Evolutionary conservation across 306 rosid genomes (phyloP).

Genomic region (Cucurbita pepo): DNA sequence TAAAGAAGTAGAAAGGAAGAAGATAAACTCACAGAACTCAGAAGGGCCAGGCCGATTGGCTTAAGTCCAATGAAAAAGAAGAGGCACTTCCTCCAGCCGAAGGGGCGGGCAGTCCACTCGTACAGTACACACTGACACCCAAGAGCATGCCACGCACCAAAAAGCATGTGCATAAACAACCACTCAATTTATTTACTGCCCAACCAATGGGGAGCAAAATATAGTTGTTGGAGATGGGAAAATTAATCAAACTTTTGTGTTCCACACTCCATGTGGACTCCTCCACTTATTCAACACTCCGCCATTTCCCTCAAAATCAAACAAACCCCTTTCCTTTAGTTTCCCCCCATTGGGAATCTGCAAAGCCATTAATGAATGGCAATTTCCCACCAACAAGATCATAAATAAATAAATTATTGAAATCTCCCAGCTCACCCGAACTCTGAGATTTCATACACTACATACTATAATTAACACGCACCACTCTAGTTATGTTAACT

Average conservation of each 20-base stretch:
- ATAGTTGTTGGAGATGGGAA: not conserved
- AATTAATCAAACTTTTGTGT: slow-evolving; percentile 12
- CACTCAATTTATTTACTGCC: not conserved
- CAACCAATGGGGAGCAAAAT: not conserved
- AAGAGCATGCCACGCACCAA: slow-evolving; percentile 1
- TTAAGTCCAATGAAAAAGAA: not conserved
- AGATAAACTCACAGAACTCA: slow-evolving; percentile 3
- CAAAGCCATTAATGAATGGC: slow-evolving; percentile 67
- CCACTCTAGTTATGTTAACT: slow-evolving; percentile 30
- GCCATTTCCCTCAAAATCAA: slow-evolving; percentile 14
- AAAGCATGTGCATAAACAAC: slow-evolving; percentile 13
- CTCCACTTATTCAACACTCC: slow-evolving; percentile 25
- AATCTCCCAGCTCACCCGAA: slow-evolving; percentile 35
- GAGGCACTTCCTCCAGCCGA: slow-evolving; percentile 35
- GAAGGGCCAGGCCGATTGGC: no score
- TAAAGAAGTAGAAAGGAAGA: no score
- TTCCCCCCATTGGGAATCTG: slow-evolving; percentile 62
- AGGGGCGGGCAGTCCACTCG: slow-evolving; percentile 5
- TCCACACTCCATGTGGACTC: slow-evolving; percentile 34
- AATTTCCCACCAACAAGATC: slow-evolving; percentile 25
- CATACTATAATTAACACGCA: slow-evolving; percentile 29
- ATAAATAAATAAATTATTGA: slow-evolving; percentile 10
- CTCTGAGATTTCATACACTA: slow-evolving; percentile 23
- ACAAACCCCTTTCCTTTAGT: slow-evolving; percentile 15
- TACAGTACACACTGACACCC: not conserved